These are phyloP conservation scores for Penicillium sp. DNA, from an alignment of 2,329 filamentous ascomycete species.

Conservation along the genomic window DNA sequence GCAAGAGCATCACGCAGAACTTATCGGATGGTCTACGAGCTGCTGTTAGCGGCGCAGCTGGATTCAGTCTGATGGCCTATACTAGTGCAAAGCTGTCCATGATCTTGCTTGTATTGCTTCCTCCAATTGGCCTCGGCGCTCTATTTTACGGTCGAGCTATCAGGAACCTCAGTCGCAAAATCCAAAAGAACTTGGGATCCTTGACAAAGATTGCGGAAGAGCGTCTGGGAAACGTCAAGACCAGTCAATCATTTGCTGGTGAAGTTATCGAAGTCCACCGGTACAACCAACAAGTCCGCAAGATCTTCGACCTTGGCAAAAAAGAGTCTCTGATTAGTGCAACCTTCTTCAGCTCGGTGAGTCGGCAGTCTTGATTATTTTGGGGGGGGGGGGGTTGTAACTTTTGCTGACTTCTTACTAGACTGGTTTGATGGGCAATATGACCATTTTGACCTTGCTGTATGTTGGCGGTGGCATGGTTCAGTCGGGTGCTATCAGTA, in stretches of 20 bases:
- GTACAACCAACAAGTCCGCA: slow-evolving; percentile 88
- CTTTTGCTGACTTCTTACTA: slow-evolving; percentile 42
- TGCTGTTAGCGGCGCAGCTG: slow-evolving; percentile 83
- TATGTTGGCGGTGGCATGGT: slow-evolving; percentile 91
- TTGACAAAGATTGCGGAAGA: slow-evolving; percentile 98
- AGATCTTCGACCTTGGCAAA: slow-evolving; percentile 85
- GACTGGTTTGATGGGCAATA: slow-evolving; percentile 90
- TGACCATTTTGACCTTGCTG: slow-evolving; percentile 88
- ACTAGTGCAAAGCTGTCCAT: slow-evolving; percentile 87
- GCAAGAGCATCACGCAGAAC: slow-evolving; percentile 98
- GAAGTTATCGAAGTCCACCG: slow-evolving; percentile 86
- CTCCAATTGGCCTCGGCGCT: slow-evolving; percentile 83
- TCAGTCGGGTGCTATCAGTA: slow-evolving; percentile 76
- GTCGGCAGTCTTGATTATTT: slow-evolving; percentile 15
- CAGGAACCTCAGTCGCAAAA: slow-evolving; percentile 82
- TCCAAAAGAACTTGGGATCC: slow-evolving; percentile 89
- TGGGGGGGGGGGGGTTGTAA: too few relatives aligned
- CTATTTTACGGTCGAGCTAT: slow-evolving; percentile 90
- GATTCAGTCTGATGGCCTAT: slow-evolving; percentile 92
- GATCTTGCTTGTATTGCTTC: slow-evolving; percentile 80
- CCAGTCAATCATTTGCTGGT: slow-evolving; percentile 91
- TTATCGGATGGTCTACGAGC: slow-evolving; percentile 92
- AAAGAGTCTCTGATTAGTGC: slow-evolving; percentile 85
- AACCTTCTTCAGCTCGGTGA: slow-evolving; percentile 72
- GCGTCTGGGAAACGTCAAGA: slow-evolving; percentile 93